A percentile compares a stretch with the other conserved stretches of the same genome.
Evolutionary conservation across 2,329 filamentous ascomycete species (phyloP).

Genomic region (Aspergillus sp.): DNA sequence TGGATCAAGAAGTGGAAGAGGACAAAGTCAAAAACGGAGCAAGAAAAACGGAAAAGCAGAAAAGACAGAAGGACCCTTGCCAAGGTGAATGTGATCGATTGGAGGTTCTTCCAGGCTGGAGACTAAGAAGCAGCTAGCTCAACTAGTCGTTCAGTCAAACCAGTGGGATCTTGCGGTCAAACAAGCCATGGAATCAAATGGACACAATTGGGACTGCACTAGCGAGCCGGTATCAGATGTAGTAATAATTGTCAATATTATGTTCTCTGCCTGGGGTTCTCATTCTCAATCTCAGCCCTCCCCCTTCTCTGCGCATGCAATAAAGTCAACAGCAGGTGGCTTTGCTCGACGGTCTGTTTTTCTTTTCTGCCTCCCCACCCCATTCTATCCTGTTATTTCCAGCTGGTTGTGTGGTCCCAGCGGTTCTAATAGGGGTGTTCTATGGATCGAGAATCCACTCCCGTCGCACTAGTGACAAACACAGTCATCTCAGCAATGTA

Average conservation of each 20-base stretch:
- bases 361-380: background rate
- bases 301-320: too few species aligned
- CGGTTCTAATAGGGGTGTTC: conserved; percentile 10
- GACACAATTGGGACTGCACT: conserved; percentile 19
- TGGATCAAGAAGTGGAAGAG: conserved; percentile 2
- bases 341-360: background rate
- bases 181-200: conserved; percentile 20
- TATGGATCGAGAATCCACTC: conserved; percentile 18
- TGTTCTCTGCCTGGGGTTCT: background rate
- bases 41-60: conserved; percentile 11
- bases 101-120: background rate
- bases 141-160: conserved; percentile 14
- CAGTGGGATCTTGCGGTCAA: conserved; percentile 19
- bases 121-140: conserved; percentile 13
- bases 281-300: background rate
- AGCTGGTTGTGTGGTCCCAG: background rate
- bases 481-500: conserved; percentile 19
- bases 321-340: too few species aligned
- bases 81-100: background rate
- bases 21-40: conserved; percentile 1
- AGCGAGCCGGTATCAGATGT: conserved; percentile 23
- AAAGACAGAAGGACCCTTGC: conserved; percentile 12
- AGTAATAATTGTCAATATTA: conserved; percentile 24
- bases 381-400: conserved; percentile 5
- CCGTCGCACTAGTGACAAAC: conserved; percentile 29